These are phyloP conservation scores for Diutina ranongensis DNA, from an alignment of 1,139 yeast genomes.

Conservation along the genomic window DNA sequence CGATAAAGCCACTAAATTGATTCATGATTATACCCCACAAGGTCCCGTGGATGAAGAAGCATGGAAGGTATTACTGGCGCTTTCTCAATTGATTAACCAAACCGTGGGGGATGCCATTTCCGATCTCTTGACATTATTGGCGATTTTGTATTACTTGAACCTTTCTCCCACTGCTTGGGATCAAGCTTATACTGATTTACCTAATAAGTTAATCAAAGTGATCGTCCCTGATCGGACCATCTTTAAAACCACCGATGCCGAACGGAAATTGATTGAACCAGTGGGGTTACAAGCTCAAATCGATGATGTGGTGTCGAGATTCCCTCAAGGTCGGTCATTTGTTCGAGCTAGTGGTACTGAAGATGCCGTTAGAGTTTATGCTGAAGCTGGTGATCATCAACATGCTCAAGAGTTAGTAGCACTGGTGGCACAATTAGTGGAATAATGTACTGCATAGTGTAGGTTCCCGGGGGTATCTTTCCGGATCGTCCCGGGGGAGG, in stretches of 20 bases:
- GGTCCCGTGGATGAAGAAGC: conserved; percentile 22
- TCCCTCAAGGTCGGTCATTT: conserved; percentile 65
- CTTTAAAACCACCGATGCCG: conserved; percentile 85
- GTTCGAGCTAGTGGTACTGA: conserved; percentile 98
- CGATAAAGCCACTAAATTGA: conserved; percentile 34
- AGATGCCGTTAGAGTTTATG: conserved; percentile 91
- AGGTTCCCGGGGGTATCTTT: not conserved
- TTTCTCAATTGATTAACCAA: conserved; percentile 74
- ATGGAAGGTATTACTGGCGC: conserved; percentile 38
- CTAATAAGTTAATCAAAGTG: conserved; percentile 74
- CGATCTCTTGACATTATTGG: conserved; percentile 69
- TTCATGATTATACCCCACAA: conserved; percentile 15
- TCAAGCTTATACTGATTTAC: conserved; percentile 66
- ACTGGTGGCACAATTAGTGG: not conserved
- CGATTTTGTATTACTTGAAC: conserved; percentile 46
- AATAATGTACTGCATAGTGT: no score
- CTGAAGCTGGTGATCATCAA: conserved; percentile 57
- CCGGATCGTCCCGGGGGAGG: no score
- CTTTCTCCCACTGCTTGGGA: conserved; percentile 66
- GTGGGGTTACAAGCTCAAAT: conserved; percentile 64
- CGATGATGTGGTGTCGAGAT: conserved; percentile 50
- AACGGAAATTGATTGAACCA: conserved; percentile 69
- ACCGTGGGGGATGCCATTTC: conserved; percentile 97
- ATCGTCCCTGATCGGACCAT: conserved; percentile 69
- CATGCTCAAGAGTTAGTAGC: conserved; percentile 20